Conservation (phyloP, 108 stramenopile genomes). For the Nitzschia sp. region DNA sequence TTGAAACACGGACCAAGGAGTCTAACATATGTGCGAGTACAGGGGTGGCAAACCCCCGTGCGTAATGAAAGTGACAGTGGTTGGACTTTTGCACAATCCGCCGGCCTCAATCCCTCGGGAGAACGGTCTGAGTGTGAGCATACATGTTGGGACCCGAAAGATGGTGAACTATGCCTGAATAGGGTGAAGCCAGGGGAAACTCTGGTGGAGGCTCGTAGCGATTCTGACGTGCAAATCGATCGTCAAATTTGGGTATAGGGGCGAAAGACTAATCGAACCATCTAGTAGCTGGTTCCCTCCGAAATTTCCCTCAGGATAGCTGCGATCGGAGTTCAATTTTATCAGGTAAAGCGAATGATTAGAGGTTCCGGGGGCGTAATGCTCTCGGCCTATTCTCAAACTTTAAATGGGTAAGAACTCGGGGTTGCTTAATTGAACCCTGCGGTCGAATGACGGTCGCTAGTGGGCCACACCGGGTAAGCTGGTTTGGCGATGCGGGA, state of each 20-base stretch:
- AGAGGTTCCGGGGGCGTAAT: slow-evolving; percentile 92
- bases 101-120: slow-evolving; percentile 85
- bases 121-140: slow-evolving; percentile 94
- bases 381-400: slow-evolving; percentile 96
- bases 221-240: slow-evolving; percentile 96
- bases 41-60: slow-evolving; percentile 86
- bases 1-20: slow-evolving; percentile 98
- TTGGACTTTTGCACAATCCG: slow-evolving; percentile 82
- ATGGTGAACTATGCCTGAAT: slow-evolving; percentile 97
- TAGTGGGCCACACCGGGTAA: slow-evolving; percentile 97
- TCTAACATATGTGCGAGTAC: slow-evolving; percentile 94
- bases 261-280: slow-evolving; percentile 98
- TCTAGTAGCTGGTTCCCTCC: slow-evolving; percentile 97
- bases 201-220: slow-evolving; percentile 94
- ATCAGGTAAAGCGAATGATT: slow-evolving; percentile 99
- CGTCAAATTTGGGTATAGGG: slow-evolving; percentile 97
- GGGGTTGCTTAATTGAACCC: slow-evolving; percentile 93
- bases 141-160: slow-evolving; percentile 94
- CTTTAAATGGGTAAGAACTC: slow-evolving; percentile 95
- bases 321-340: slow-evolving; percentile 84
- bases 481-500: slow-evolving; percentile 97
- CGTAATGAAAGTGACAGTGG: slow-evolving; percentile 93
- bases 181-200: slow-evolving; percentile 96
- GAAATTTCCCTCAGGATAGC: slow-evolving; percentile 98
- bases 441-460: slow-evolving; percentile 90